Evolutionary conservation across 2,329 filamentous ascomycete genomes (phyloP).

Genomic region (Elsinoe ampelina): DNA sequence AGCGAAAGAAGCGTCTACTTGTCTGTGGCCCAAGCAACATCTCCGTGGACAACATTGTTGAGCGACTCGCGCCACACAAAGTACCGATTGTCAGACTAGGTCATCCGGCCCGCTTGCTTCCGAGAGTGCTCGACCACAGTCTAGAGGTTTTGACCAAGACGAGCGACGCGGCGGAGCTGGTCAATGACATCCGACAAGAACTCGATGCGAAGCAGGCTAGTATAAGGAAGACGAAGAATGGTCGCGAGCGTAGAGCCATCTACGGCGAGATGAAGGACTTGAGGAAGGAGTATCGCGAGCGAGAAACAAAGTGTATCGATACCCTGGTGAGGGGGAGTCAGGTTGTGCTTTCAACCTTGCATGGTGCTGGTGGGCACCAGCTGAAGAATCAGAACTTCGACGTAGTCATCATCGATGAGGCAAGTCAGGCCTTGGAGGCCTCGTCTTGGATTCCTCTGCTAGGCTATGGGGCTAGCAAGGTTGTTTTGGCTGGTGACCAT

Average conservation of each 20-base stretch:
- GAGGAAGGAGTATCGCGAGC: constrained; percentile 76
- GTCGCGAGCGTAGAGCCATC: constrained; percentile 67
- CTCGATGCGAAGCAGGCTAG: constrained; percentile 88
- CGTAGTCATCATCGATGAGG: constrained; percentile 91
- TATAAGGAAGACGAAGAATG: constrained; percentile 76
- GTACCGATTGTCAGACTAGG: constrained; percentile 82
- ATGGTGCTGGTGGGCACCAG: constrained; percentile 82
- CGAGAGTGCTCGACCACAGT: constrained; percentile 79
- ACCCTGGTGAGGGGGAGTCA: constrained; percentile 67
- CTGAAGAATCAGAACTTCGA: constrained; percentile 75
- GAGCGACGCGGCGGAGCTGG: constrained; percentile 80
- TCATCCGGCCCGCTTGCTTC: constrained; percentile 82
- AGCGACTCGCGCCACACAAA: constrained; percentile 75
- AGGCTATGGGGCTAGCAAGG: constrained; percentile 60
- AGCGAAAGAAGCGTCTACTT: constrained; percentile 62
- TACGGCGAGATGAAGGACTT: constrained; percentile 79
- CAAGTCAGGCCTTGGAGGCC: constrained; percentile 87
- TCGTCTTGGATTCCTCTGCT: constrained; percentile 94
- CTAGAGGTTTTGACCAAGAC: constrained; percentile 85
- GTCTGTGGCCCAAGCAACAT: constrained; percentile 98
- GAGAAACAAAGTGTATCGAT: constrained; percentile 72
- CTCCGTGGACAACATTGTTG: constrained; percentile 95
- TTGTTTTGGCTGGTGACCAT: constrained; percentile 88
- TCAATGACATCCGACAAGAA: constrained; percentile 80
- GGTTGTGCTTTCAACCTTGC: constrained; percentile 84